These are phyloP conservation scores for Limonium bicolor DNA, from an alignment of 148 eudicot species.

Conservation along the genomic window DNA sequence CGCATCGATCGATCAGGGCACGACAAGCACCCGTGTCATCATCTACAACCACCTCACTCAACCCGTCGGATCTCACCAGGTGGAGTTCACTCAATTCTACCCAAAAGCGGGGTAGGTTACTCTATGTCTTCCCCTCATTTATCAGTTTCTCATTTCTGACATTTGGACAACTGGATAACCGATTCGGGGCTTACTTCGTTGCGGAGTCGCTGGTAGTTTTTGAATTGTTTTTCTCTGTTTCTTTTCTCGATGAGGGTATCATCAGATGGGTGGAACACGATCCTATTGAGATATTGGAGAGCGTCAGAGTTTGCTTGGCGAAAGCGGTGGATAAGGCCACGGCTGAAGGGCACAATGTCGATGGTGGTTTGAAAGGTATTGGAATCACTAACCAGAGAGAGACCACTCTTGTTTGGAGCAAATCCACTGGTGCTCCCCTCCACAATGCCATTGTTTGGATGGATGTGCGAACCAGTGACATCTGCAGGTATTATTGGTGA, in stretches of 20 bases:
- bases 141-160: too few relatives aligned
- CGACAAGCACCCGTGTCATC: slow-evolving; percentile 82
- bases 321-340: slow-evolving; percentile 89
- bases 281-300: slow-evolving; percentile 89
- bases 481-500: slow-evolving; percentile 92
- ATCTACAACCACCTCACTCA: slow-evolving; percentile 42
- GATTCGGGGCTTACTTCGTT: too few relatives aligned
- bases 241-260: not conserved
- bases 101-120: slow-evolving; percentile 75
- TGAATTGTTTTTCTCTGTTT: too few relatives aligned
- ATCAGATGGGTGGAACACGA: slow-evolving; percentile 99
- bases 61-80: slow-evolving; percentile 74
- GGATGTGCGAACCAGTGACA: slow-evolving; percentile 86
- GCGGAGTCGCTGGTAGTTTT: too few relatives aligned
- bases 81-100: slow-evolving; percentile 81
- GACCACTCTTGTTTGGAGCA: slow-evolving; percentile 85
- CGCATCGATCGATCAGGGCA: slow-evolving; percentile 90
- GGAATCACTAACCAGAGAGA: slow-evolving; percentile 95
- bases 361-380: slow-evolving; percentile 68
- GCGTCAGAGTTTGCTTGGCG: slow-evolving; percentile 60
- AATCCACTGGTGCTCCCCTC: slow-evolving; percentile 67
- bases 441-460: slow-evolving; percentile 92
- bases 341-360: slow-evolving; percentile 74
- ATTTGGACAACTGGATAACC: too few relatives aligned
- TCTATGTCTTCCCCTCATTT: not conserved